These are phyloP conservation scores for Kernera saxatilis DNA, from an alignment of 345 rosid genomes.

Conservation along the genomic window DNA sequence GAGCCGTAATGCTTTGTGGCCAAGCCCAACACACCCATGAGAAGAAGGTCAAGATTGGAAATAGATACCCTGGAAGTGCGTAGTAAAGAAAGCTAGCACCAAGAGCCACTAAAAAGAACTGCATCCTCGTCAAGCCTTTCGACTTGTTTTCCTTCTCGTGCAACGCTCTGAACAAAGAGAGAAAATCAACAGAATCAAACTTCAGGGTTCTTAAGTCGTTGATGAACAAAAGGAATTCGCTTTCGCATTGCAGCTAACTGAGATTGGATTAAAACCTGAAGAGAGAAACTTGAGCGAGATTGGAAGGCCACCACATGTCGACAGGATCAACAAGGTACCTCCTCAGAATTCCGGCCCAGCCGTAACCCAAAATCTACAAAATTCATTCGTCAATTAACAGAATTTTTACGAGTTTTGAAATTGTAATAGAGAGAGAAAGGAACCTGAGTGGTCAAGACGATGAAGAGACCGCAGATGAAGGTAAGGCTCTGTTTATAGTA, in stretches of 20 bases:
- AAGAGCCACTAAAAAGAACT: constrained; percentile 61
- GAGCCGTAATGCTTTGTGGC: constrained; percentile 90
- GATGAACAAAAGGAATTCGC: neutral
- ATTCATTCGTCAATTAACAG: neutral
- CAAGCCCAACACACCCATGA: constrained; percentile 97
- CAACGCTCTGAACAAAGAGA: constrained; percentile 60
- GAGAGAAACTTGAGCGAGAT: constrained; percentile 96
- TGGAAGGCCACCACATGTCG: constrained; percentile 99
- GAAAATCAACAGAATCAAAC: neutral
- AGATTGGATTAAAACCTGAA: constrained; percentile 49
- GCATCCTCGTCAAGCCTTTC: constrained; percentile 69
- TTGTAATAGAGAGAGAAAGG: neutral
- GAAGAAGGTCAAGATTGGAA: constrained; percentile 88
- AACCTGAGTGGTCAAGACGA: constrained; percentile 93
- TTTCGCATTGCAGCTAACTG: neutral
- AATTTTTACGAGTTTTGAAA: neutral
- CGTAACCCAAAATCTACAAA: constrained; percentile 80
- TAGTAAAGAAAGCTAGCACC: constrained; percentile 77
- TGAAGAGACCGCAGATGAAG: constrained; percentile 69
- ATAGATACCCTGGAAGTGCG: constrained; percentile 79
- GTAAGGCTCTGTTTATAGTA: constrained; percentile 77
- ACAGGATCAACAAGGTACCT: constrained; percentile 94
- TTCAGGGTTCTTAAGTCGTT: neutral
- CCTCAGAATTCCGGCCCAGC: constrained; percentile 99
- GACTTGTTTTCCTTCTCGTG: constrained; percentile 71